Percentiles rank a stretch among this genome's conserved stretches.
phyloP scores from a whole-genome alignment of 129 eudicot species.

The Centrapalus pauciflorus region DNA sequence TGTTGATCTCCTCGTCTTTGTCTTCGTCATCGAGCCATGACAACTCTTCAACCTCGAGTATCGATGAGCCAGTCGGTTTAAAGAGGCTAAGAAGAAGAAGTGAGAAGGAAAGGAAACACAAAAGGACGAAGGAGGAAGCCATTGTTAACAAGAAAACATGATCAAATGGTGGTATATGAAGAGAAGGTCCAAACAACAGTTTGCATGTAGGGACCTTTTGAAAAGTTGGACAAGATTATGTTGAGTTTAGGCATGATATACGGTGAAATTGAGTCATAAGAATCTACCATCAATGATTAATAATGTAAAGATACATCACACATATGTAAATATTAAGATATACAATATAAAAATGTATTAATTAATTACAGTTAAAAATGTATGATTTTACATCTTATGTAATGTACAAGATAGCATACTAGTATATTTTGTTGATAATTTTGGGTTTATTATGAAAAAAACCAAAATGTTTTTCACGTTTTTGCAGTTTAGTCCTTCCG shows the following conservation, averaged over 20 bases:
- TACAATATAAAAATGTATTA: too few species aligned
- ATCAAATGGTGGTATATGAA: conserved; percentile 21
- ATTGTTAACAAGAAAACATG: conserved; percentile 11
- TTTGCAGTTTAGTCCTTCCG: too few species aligned
- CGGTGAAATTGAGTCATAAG: conserved; percentile 27
- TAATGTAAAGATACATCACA: too few species aligned
- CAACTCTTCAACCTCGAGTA: conserved; percentile 45
- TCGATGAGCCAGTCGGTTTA: conserved; percentile 13
- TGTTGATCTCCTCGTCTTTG: conserved; percentile 52
- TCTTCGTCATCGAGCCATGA: conserved; percentile 68
- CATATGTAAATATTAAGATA: too few species aligned
- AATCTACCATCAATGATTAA: conserved; percentile 6
- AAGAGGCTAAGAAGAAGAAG: conserved; percentile 13
- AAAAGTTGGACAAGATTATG: conserved; percentile 29
- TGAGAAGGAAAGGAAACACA: conserved; percentile 28
- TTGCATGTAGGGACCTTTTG: conserved; percentile 35
- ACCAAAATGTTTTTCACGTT: too few species aligned
- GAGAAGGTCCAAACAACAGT: conserved; percentile 6
- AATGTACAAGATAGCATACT: too few species aligned
- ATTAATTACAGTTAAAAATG: too few species aligned
- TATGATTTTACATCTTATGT: too few species aligned
- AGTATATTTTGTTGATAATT: too few species aligned
- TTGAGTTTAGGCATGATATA: conserved; percentile 38
- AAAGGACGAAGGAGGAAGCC: conserved; percentile 29
- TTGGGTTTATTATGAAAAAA: too few species aligned